phyloP scores from a whole-genome alignment of 2,329 filamentous ascomycete species.

The Zymoseptoria tritici region DNA sequence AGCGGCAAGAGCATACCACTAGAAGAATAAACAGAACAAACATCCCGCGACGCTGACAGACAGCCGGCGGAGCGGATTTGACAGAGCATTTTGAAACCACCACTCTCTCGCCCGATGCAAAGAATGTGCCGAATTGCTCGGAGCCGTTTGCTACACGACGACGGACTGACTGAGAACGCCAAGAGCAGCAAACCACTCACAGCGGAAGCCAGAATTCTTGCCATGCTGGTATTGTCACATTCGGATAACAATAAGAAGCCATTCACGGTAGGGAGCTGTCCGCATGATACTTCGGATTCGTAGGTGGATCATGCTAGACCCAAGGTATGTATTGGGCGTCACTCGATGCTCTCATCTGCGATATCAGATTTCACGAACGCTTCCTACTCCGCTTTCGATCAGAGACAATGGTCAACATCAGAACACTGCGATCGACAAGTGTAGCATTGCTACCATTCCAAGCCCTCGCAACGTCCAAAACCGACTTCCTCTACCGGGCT shows the following conservation, averaged over 20 bases:
- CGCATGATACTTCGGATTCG: not conserved
- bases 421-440: not conserved
- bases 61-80: too few relatives aligned
- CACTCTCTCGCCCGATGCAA: not conserved
- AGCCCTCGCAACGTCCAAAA: conserved; percentile 2
- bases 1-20: not conserved
- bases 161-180: not conserved
- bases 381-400: not conserved
- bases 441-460: not conserved
- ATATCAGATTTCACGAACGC: not conserved
- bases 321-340: not conserved
- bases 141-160: not conserved
- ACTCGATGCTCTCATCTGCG: not conserved
- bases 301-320: not conserved
- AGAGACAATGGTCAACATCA: not conserved
- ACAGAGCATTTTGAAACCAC: not conserved
- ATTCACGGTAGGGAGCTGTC: not conserved
- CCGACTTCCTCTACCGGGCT: conserved; percentile 3
- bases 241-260: not conserved
- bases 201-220: not conserved
- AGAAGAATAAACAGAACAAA: not conserved
- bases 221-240: not conserved
- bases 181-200: not conserved
- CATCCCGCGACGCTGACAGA: not conserved
- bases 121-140: not conserved